Conservation (phyloP, 140 eudicot species). For the Stevia rebaudiana region DNA sequence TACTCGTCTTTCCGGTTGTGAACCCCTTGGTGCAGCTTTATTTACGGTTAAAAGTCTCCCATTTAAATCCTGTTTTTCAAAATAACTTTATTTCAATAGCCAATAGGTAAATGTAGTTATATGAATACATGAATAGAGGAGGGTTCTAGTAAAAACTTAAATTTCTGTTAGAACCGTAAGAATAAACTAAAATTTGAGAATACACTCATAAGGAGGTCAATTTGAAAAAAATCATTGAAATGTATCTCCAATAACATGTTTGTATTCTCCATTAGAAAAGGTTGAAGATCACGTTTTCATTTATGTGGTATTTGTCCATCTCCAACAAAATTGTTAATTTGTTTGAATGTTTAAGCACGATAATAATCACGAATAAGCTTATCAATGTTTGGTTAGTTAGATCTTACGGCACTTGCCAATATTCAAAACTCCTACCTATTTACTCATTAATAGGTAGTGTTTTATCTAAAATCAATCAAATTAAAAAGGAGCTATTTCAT, state of each 20-base stretch:
- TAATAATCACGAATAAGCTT: not conserved
- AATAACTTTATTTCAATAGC: not conserved
- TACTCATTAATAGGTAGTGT: not conserved
- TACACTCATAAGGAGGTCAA: not conserved
- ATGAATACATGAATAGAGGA: not conserved
- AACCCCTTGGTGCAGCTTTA: constrained; percentile 88
- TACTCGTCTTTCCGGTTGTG: constrained; percentile 54
- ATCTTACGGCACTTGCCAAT: not conserved
- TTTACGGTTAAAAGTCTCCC: constrained; percentile 82
- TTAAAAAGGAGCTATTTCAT: not conserved
- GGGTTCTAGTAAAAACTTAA: not conserved
- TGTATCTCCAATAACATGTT: not conserved
- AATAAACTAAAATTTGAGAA: not conserved
- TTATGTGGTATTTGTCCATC: not conserved
- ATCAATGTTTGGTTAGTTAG: not conserved
- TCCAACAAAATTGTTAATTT: too few species aligned
- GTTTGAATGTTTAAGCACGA: not conserved
- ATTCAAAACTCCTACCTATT: not conserved
- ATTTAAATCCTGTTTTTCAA: constrained; percentile 56
- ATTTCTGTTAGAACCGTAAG: not conserved
- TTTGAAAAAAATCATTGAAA: not conserved
- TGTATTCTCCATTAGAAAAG: not conserved
- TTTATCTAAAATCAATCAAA: not conserved
- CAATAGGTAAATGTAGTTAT: not conserved
- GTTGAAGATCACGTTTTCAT: not conserved